A percentile compares a stretch with the other conserved stretches of the same genome.
phyloP scores from a whole-genome alignment of 139 green algal species.

The Volvox reticuliferus region DNA sequence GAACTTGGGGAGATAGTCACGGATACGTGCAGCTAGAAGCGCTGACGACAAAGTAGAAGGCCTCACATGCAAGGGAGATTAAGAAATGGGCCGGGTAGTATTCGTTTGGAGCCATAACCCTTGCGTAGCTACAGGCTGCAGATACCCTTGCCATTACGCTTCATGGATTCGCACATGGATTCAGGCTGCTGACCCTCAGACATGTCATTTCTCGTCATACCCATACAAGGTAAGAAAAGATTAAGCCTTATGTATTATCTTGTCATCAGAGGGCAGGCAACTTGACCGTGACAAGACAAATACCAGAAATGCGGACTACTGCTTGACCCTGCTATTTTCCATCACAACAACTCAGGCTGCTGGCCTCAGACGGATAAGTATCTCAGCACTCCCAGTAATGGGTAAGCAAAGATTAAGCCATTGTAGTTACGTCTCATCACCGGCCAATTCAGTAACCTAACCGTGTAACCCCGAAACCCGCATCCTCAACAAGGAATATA shows the following conservation, averaged over 20 bases:
- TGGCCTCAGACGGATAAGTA: conserved; percentile 19
- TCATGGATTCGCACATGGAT: no score
- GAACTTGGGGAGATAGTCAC: no score
- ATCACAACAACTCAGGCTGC: background rate
- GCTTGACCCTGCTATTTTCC: background rate
- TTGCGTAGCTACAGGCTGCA: no score
- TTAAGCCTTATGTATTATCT: conserved; percentile 20
- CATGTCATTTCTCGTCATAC: conserved; percentile 31
- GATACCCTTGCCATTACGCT: no score
- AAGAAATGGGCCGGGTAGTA: no score
- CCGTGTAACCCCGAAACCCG: no score
- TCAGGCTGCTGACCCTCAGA: conserved; percentile 1
- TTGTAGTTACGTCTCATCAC: conserved; percentile 37
- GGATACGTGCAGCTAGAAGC: no score
- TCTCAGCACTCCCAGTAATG: conserved; percentile 20
- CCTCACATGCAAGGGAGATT: no score
- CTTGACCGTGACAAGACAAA: background rate
- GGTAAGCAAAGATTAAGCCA: conserved; percentile 46
- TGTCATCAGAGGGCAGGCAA: background rate
- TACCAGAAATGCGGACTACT: background rate
- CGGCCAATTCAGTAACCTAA: background rate
- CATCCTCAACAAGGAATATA: no score
- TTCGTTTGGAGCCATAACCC: no score
- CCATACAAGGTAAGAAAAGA: conserved; percentile 15
- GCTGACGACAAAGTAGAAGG: no score